Evolutionary conservation across 768 basidiomycete genomes (phyloP).

Genomic region (Rhizopogon sp.): DNA sequence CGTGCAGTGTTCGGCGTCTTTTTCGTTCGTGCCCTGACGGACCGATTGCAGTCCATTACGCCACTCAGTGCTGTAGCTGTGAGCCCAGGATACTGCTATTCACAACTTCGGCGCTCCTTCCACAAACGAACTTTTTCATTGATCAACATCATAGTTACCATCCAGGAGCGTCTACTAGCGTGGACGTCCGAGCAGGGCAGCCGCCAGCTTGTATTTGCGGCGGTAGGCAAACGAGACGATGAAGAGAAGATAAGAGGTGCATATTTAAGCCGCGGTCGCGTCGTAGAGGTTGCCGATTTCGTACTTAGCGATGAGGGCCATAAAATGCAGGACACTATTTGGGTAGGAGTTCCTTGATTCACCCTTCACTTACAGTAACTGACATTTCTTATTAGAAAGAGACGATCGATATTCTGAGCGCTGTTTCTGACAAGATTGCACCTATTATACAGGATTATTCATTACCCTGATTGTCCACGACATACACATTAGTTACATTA

Average conservation of each 20-base stretch:
- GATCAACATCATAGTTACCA: background rate
- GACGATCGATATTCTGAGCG: constrained; percentile 14
- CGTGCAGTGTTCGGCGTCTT: constrained; percentile 25
- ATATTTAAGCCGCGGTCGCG: constrained; percentile 7
- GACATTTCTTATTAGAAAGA: constrained; percentile 8
- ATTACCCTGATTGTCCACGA: background rate
- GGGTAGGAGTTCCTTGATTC: constrained; percentile 22
- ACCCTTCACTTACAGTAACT: no score
- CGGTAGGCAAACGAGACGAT: constrained; percentile 18
- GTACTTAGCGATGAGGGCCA: constrained; percentile 25
- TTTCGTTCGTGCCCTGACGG: constrained; percentile 24
- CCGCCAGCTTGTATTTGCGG: constrained; percentile 29
- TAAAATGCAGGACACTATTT: constrained; percentile 24
- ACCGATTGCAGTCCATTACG: constrained; percentile 10
- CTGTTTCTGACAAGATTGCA: constrained; percentile 7
- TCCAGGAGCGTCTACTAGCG: constrained; percentile 11
- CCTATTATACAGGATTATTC: constrained; percentile 12
- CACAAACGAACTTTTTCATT: background rate
- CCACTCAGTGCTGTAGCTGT: constrained; percentile 21
- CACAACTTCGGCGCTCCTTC: constrained; percentile 13
- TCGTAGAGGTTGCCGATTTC: constrained; percentile 27
- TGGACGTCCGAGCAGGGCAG: constrained; percentile 27
- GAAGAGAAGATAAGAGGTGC: constrained; percentile 19
- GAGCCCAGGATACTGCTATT: constrained; percentile 28
- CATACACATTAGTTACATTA: background rate